These are phyloP conservation scores for Magnolia officinalis DNA, from an alignment of 164 flowering plant species.

Conservation along the genomic window DNA sequence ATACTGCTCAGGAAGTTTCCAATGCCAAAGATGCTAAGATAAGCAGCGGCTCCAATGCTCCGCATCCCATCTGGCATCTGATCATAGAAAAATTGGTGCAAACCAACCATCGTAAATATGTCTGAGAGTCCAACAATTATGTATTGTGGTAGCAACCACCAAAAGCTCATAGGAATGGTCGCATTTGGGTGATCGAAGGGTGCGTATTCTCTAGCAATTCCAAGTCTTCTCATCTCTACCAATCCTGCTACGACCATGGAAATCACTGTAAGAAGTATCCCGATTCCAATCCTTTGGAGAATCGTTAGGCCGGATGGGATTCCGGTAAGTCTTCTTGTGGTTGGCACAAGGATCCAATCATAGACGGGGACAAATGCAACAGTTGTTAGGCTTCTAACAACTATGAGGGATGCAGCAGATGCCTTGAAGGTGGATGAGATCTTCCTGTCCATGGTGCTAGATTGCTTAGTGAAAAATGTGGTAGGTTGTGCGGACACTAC, in stretches of 20 bases:
- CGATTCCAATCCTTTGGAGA: constrained; percentile 2
- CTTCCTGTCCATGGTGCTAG: constrained; percentile 1
- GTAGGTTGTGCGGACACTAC: neutral
- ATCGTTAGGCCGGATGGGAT: constrained; percentile 4
- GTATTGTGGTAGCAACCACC: constrained; percentile 14
- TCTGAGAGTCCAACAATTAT: neutral
- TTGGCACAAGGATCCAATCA: constrained; percentile 1
- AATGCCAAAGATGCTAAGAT: constrained; percentile 3
- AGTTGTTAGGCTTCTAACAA: neutral
- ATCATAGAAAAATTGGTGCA: constrained; percentile 14
- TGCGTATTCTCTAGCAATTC: constrained; percentile 6
- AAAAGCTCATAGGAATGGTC: constrained; percentile 4
- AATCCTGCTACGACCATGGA: constrained; percentile 11
- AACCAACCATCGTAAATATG: constrained; percentile 12
- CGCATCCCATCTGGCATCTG: constrained; percentile 12
- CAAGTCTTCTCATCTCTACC: constrained; percentile 10
- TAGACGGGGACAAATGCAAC: neutral
- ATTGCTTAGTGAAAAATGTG: constrained; percentile 5
- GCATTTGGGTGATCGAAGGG: neutral
- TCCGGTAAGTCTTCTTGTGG: neutral
- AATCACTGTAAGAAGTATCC: neutral
- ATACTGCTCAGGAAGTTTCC: constrained; percentile 13
- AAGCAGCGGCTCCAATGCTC: constrained; percentile 11
- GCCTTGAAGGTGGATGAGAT: neutral
- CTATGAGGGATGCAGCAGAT: constrained; percentile 1